A percentile compares a stretch with the other conserved stretches of the same genome.
phyloP scores from a whole-genome alignment of 129 eudicot species.

The Silybum marianum region DNA sequence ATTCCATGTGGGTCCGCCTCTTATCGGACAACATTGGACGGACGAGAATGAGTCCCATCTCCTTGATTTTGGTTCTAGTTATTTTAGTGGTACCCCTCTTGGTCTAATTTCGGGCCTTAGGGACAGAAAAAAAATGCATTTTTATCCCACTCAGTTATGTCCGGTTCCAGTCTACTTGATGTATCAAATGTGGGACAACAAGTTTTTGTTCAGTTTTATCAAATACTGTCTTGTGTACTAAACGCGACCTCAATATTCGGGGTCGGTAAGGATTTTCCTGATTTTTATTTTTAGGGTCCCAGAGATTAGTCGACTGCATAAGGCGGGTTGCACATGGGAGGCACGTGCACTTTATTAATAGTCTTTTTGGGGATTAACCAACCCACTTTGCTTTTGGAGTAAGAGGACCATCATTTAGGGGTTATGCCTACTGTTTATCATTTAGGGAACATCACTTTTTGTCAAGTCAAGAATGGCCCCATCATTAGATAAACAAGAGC shows the following conservation, averaged over 20 bases:
- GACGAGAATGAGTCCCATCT: not conserved
- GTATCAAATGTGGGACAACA: not conserved
- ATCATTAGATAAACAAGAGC: not conserved
- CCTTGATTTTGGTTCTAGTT: not conserved
- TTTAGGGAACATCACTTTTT: conserved; percentile 33
- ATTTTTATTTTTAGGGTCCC: not conserved
- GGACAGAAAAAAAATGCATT: not conserved
- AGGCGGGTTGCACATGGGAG: conserved; percentile 28
- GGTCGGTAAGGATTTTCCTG: not conserved
- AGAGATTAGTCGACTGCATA: not conserved
- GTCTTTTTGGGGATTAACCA: conserved; percentile 12
- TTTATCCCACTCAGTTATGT: not conserved
- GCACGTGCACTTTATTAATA: conserved; percentile 29
- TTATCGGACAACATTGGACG: too few relatives aligned
- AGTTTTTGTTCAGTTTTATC: not conserved
- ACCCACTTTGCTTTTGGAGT: conserved; percentile 29
- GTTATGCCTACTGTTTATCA: conserved; percentile 22
- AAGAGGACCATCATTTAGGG: conserved; percentile 31
- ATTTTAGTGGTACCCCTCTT: not conserved
- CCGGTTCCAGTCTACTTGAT: not conserved
- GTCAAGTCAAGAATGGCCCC: conserved; percentile 24
- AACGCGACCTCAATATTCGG: not conserved
- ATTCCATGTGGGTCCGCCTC: too few relatives aligned
- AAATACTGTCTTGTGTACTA: not conserved
- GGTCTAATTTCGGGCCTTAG: not conserved